Evolutionary conservation across 768 basidiomycete genomes (phyloP).

Genomic region (Russula olivacea): DNA sequence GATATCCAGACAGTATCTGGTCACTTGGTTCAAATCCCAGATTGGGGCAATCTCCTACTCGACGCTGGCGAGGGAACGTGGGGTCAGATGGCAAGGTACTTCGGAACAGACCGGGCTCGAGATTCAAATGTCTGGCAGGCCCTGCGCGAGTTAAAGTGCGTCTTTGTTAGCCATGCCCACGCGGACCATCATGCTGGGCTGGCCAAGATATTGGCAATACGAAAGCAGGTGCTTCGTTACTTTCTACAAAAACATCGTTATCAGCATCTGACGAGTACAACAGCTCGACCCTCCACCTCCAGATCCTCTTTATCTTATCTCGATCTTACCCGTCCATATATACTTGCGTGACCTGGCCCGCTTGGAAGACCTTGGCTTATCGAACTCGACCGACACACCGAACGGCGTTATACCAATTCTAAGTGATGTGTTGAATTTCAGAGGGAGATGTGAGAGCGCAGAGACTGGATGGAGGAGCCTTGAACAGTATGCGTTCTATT

Average conservation of each 20-base stretch:
- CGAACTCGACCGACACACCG: conserved; percentile 35
- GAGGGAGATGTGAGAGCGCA: neutral
- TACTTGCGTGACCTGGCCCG: conserved; percentile 70
- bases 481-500: conserved; percentile 9
- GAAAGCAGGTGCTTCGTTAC: conserved; percentile 50
- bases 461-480: conserved; percentile 2
- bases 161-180: conserved; percentile 88
- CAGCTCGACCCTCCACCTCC: conserved; percentile 60
- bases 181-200: conserved; percentile 90
- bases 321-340: conserved; percentile 47
- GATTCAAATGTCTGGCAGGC: conserved; percentile 47
- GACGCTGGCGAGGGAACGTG: conserved; percentile 91
- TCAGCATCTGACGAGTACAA: conserved; percentile 4
- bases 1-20: conserved; percentile 50
- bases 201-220: conserved; percentile 62
- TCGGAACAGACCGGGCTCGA: conserved; percentile 44
- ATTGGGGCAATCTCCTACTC: conserved; percentile 67
- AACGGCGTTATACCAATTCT: conserved; percentile 49
- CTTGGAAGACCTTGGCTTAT: conserved; percentile 66
- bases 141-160: conserved; percentile 64
- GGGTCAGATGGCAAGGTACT: conserved; percentile 79
- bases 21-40: conserved; percentile 71
- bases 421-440: conserved; percentile 16
- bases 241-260: neutral
- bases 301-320: conserved; percentile 67